Conservation (phyloP, 805 yeast genomes). For the Candida suzukii region DNA sequence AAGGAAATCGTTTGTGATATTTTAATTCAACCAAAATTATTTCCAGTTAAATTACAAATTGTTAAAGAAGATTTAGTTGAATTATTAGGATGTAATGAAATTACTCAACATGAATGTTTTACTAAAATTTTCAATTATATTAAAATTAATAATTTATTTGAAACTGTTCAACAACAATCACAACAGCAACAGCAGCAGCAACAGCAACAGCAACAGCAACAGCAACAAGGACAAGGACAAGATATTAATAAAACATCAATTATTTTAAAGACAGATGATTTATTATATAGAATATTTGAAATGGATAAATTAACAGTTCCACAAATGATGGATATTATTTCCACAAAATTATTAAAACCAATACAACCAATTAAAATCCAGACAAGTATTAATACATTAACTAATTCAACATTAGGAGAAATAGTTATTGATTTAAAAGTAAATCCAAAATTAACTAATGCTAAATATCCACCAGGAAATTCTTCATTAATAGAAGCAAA, state of each 20-base stretch:
- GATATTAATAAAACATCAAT: constrained; percentile 7
- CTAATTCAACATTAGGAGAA: constrained; percentile 75
- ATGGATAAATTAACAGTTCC: constrained; percentile 56
- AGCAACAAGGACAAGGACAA: constrained; percentile 6
- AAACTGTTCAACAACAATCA: constrained; percentile 15
- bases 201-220: constrained; percentile 10
- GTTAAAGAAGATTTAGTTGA: constrained; percentile 56
- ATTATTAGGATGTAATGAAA: constrained; percentile 68
- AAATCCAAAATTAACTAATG: constrained; percentile 27
- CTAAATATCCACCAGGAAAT: constrained; percentile 31
- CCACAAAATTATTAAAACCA: constrained; percentile 64
- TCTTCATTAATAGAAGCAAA: constrained; percentile 30
- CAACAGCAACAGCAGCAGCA: constrained; percentile 2
- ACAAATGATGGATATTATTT: constrained; percentile 62
- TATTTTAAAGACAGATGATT: constrained; percentile 34
- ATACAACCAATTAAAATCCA: constrained; percentile 73
- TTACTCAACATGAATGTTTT: constrained; percentile 78
- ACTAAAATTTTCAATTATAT: constrained; percentile 29
- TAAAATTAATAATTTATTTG: constrained; percentile 29
- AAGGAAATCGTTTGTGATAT: constrained; percentile 60
- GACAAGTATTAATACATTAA: constrained; percentile 70
- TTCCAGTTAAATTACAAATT: constrained; percentile 58
- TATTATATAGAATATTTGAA: constrained; percentile 37
- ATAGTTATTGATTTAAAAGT: constrained; percentile 70
- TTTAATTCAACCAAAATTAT: constrained; percentile 74